phyloP scores from a whole-genome alignment of 2,329 filamentous ascomycete genomes.

The Calcarisporium arbuscula region DNA sequence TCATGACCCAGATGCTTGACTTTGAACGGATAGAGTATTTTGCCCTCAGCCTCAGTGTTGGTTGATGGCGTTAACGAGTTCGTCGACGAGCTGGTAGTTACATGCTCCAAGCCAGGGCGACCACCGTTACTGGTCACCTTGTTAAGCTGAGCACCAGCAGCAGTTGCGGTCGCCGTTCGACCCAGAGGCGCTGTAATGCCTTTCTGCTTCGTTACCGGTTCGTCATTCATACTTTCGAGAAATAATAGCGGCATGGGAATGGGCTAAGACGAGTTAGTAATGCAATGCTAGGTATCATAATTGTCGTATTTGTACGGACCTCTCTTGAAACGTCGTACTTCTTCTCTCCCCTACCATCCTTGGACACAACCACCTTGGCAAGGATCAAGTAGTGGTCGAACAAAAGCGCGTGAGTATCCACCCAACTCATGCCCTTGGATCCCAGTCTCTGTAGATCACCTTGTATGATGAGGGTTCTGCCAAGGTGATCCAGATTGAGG shows the following conservation, averaged over 20 bases:
- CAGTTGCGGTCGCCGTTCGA: slow-evolving; percentile 54
- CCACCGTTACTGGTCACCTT: slow-evolving; percentile 47
- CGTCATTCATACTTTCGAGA: slow-evolving; percentile 86
- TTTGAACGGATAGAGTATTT: slow-evolving; percentile 86
- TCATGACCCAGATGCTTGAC: slow-evolving; percentile 95
- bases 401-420: slow-evolving; percentile 86
- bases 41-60: slow-evolving; percentile 71
- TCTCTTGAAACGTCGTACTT: slow-evolving; percentile 94
- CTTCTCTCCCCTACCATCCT: slow-evolving; percentile 65
- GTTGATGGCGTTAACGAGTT: slow-evolving; percentile 40
- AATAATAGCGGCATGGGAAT: slow-evolving; percentile 96
- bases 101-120: slow-evolving; percentile 59
- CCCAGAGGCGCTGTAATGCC: slow-evolving; percentile 59
- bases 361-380: slow-evolving; percentile 69
- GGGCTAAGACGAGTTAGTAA: slow-evolving; percentile 42
- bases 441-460: slow-evolving; percentile 87
- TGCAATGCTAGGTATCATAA: slow-evolving; percentile 3
- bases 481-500: slow-evolving; percentile 89
- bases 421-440: slow-evolving; percentile 82
- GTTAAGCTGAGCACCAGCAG: slow-evolving; percentile 52
- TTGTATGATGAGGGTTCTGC: slow-evolving; percentile 79
- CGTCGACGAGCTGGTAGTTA: slow-evolving; percentile 60
- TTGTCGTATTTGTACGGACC: slow-evolving; percentile 49
- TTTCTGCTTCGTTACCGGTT: slow-evolving; percentile 79
- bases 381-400: slow-evolving; percentile 97